Conservation (phyloP, 202 grass and related monocot genomes). For the Saccharum hybrid region DNA sequence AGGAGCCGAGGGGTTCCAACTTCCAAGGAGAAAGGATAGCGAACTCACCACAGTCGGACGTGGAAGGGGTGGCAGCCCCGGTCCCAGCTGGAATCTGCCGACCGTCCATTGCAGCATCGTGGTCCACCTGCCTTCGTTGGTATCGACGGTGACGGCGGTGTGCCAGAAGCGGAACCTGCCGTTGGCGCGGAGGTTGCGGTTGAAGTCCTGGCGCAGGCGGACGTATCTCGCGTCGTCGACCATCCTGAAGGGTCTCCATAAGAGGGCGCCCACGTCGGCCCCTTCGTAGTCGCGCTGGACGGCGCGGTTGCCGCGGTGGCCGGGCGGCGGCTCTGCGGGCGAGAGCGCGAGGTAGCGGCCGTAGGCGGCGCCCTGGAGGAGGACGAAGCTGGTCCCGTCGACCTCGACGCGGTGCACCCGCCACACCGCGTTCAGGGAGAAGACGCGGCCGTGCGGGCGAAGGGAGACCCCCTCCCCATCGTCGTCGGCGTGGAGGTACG, state of each 20-base stretch:
- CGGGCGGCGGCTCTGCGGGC: not conserved
- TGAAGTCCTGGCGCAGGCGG: not conserved
- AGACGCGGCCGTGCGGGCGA: not conserved
- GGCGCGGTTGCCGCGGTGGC: not conserved
- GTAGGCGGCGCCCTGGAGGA: slow-evolving; percentile 30
- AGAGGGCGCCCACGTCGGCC: not conserved
- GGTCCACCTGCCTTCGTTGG: not conserved
- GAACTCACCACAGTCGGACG: not conserved
- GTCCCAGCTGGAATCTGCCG: not conserved
- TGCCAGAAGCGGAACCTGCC: not conserved
- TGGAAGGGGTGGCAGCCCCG: not conserved
- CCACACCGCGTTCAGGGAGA: slow-evolving; percentile 4
- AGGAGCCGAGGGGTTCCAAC: not conserved
- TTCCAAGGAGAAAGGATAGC: not conserved
- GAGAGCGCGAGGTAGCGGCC: slow-evolving; percentile 28
- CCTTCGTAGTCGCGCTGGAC: not conserved
- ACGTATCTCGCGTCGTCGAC: not conserved
- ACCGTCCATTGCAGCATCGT: slow-evolving; percentile 7
- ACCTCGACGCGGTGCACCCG: not conserved
- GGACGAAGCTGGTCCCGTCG: not conserved
- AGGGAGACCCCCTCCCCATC: not conserved
- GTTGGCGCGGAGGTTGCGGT: slow-evolving; percentile 17
- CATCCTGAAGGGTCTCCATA: not conserved
- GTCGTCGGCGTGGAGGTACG: slow-evolving; percentile 27
- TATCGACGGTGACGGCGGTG: not conserved